Conservation (phyloP, 371 early-diverging fungal genomes). For the Nematocida sp. region DNA sequence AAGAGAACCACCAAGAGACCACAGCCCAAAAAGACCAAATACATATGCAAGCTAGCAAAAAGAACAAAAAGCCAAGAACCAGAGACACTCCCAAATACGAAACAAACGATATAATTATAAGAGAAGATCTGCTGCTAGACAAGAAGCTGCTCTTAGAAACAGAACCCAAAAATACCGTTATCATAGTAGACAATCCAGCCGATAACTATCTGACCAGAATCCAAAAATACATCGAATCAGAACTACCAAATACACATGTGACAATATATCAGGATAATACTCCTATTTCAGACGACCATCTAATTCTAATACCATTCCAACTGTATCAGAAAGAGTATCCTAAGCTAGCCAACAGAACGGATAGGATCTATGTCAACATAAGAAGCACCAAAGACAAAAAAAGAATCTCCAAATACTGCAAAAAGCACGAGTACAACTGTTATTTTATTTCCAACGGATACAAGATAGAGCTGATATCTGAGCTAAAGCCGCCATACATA, state of each 20-base stretch:
- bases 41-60: too few relatives aligned
- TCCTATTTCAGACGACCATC: too few relatives aligned
- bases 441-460: slow-evolving; percentile 38
- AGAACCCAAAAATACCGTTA: not conserved
- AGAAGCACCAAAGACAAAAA: slow-evolving; percentile 19
- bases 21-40: too few relatives aligned
- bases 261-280: too few relatives aligned
- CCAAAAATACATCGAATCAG: not conserved
- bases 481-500: slow-evolving; percentile 4
- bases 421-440: not conserved
- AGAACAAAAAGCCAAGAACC: not conserved
- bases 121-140: not conserved
- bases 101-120: slow-evolving; percentile 23
- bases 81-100: slow-evolving; percentile 20
- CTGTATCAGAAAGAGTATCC: too few relatives aligned
- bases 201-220: slow-evolving; percentile 1
- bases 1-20: too few relatives aligned
- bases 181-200: slow-evolving; percentile 38
- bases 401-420: not conserved
- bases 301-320: too few relatives aligned
- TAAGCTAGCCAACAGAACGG: not conserved
- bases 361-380: slow-evolving; percentile 33
- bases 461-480: slow-evolving; percentile 30
- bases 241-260: slow-evolving; percentile 1
- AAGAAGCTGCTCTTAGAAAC: slow-evolving; percentile 1